phyloP scores from a whole-genome alignment of 768 basidiomycete species.

The Phylloporus arenicola region DNA sequence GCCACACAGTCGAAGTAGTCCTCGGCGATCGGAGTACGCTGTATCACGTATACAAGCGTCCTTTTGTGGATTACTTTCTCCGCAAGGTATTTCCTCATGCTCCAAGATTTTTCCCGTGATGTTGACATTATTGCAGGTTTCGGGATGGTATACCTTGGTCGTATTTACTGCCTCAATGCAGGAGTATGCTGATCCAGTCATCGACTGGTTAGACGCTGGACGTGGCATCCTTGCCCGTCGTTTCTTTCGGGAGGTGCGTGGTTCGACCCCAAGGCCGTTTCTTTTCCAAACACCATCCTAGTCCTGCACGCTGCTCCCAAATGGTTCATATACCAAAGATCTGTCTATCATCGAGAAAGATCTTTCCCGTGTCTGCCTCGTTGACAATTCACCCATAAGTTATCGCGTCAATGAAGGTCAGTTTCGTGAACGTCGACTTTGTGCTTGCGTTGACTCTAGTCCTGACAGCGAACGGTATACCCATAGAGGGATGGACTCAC shows the following conservation, averaged over 20 bases:
- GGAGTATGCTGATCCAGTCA: conserved; percentile 99
- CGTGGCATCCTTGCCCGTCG: conserved; percentile 85
- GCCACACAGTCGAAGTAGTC: conserved; percentile 90
- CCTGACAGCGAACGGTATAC: conserved; percentile 86
- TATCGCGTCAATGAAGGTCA: conserved; percentile 90
- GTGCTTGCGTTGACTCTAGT: conserved; percentile 1
- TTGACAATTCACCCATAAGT: conserved; percentile 93
- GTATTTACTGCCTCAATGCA: conserved; percentile 99
- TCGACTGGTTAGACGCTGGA: conserved; percentile 97
- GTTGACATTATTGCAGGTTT: conserved; percentile 59
- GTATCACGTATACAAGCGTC: conserved; percentile 98
- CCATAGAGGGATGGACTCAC: conserved; percentile 98
- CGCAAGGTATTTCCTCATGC: conserved; percentile 57
- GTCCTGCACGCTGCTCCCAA: conserved; percentile 90
- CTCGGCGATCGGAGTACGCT: conserved; percentile 82
- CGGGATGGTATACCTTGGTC: conserved; percentile 96
- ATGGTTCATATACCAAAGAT: conserved; percentile 95
- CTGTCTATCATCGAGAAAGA: conserved; percentile 83
- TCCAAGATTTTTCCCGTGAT: background rate
- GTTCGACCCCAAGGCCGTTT: background rate
- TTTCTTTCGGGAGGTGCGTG: conserved; percentile 84
- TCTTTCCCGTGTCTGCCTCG: conserved; percentile 86
- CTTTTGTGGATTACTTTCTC: conserved; percentile 93
- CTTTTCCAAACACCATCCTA: conserved; percentile 26
- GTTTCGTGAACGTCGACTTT: conserved; percentile 16